Evolutionary conservation across 305 asterid genomes (phyloP), one percentile per base, ranked within the genome.

Genomic region (Rubia balearica): DNA sequence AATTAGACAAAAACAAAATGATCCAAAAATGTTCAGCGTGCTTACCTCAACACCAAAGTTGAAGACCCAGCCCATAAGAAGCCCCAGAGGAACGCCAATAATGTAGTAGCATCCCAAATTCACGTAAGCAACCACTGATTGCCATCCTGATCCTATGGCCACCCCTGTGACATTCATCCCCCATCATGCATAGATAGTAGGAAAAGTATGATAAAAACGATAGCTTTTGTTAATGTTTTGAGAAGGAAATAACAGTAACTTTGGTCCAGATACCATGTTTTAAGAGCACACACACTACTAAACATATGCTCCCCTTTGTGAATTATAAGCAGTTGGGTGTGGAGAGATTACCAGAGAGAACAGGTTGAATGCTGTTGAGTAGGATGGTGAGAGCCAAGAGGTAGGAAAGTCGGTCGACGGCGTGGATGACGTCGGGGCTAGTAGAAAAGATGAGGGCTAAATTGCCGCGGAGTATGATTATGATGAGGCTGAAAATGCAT

Each of bases 71-170:
- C 95, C 91, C 75, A 86, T 87, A 11, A 86, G 30, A 22, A 80
- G 22, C 6, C 91, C 95, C 8, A 79, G 30, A 10, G 95, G 95
- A 7, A 86, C 81, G 19, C 95, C 95, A 3, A 88, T 61, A 38
- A 82, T n/a, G 73, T 86, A 88, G 65, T 88, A 88, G 75, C 80
- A 79, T 71, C 87, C 95, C 22, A 88, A 36, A 73, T 84, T 88
- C 7, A 86, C 88, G 33, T 84, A 86, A 0, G 87, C 95, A 0
- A 88, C 91, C 14, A 77, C 73, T 64, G 86, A 79, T 57, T 88
- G 95, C 88, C 85, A 78, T 61, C 95, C 95, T 8, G 88, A 87
- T 6, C 95, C 95, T 40, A 86, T 69, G 0, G 91, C 95, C 67
- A 88, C 90, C 19, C 95, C 91, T 88, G 73, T n/a, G 43, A 19